Conservation (phyloP, 208 protist genomes). For the Herpetomonas tarakana region DNA sequence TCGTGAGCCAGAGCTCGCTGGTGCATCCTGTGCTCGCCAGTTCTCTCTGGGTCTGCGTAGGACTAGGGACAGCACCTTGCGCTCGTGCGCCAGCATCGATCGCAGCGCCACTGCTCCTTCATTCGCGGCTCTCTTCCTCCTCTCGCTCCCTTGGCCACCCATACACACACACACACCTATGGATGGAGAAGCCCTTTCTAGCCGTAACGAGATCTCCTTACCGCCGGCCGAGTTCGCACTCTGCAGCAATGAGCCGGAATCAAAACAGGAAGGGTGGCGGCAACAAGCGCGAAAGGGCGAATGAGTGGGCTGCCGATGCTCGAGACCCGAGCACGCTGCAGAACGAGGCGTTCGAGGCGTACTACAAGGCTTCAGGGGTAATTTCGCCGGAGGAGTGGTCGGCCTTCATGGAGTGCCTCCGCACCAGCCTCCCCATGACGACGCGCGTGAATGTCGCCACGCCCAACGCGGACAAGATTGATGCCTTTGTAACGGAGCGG, state of each 20-base stretch:
- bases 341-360: constrained; percentile 63
- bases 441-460: constrained; percentile 52
- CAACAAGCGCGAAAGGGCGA: constrained; percentile 50
- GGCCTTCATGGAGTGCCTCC: constrained; percentile 55
- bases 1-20: too few species aligned
- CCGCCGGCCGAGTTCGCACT: too few species aligned
- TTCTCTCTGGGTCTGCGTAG: too few species aligned
- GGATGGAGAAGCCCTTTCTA: too few species aligned
- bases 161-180: too few species aligned
- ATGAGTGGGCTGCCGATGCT: constrained; percentile 63
- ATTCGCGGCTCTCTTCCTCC: too few species aligned
- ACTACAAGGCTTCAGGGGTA: constrained; percentile 63
- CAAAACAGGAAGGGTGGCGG: constrained; percentile 64
- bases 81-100: too few species aligned
- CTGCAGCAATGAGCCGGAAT: constrained; percentile 55
- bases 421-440: constrained; percentile 67
- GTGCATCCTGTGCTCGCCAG: too few species aligned
- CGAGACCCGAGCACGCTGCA: constrained; percentile 54
- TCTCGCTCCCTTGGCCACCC: too few species aligned
- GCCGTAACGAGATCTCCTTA: too few species aligned
- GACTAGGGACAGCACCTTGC: too few species aligned
- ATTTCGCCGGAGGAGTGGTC: constrained; percentile 59
- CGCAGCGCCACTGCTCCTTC: too few species aligned
- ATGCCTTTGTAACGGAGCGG: constrained; percentile 32
- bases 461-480: constrained; percentile 28